Conservation (phyloP, 495 filamentous ascomycete species). For the Penicillium mononematosum region DNA sequence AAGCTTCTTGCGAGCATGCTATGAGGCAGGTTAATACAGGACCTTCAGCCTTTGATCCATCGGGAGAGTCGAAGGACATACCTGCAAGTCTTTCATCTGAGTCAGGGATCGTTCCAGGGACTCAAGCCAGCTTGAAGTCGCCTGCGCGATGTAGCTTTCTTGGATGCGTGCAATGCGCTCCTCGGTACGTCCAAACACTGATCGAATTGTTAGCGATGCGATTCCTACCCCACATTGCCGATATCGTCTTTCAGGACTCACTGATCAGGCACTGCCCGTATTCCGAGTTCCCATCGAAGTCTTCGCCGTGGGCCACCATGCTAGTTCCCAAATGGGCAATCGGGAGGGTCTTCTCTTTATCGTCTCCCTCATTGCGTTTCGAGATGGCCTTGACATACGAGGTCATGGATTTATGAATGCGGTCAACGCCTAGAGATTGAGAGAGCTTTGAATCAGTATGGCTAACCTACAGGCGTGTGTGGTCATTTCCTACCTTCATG, state of each 20-base stretch:
- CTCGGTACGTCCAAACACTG: constrained; percentile 79
- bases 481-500: constrained; percentile 68
- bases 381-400: constrained; percentile 88
- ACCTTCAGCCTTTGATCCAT: constrained; percentile 1
- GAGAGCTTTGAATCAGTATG: constrained; percentile 8
- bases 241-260: constrained; percentile 39
- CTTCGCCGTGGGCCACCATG: constrained; percentile 91
- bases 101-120: constrained; percentile 83
- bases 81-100: constrained; percentile 98
- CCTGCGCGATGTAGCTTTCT: constrained; percentile 77
- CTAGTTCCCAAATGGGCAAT: constrained; percentile 78
- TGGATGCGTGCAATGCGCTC: constrained; percentile 86
- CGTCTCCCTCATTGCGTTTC: constrained; percentile 78
- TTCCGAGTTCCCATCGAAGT: constrained; percentile 88
- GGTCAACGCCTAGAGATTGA: constrained; percentile 71
- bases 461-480: background rate
- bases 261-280: constrained; percentile 86
- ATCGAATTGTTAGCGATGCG: constrained; percentile 11
- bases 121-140: constrained; percentile 87
- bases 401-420: constrained; percentile 85
- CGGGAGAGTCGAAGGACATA: constrained; percentile 28
- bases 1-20: constrained; percentile 81
- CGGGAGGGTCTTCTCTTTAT: constrained; percentile 81
- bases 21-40: background rate
- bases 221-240: background rate